phyloP scores from a whole-genome alignment of 2,329 filamentous ascomycete species.

The Fusarium sp. region DNA sequence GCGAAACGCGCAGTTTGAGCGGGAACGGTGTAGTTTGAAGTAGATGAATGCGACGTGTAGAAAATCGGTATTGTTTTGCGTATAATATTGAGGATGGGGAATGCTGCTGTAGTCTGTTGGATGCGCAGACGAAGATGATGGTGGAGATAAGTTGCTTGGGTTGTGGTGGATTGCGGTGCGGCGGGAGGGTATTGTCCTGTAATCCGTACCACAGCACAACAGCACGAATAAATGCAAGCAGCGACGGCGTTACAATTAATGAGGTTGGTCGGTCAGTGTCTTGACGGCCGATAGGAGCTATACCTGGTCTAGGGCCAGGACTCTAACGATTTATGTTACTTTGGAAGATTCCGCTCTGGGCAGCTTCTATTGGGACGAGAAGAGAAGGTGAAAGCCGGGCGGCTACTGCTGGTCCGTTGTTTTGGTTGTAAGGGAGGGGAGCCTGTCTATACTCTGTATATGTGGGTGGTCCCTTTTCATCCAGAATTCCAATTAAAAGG shows the following conservation, averaged over 20 bases:
- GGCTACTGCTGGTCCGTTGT: neutral
- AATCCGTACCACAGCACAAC: conserved; percentile 4
- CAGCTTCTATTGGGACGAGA: neutral
- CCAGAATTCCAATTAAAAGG: conserved; percentile 35
- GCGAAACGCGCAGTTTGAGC: conserved; percentile 33
- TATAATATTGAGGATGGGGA: neutral
- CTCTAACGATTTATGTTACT: conserved; percentile 6
- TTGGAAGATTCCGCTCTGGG: conserved; percentile 10
- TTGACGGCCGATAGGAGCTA: conserved; percentile 10
- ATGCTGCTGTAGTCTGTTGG: neutral
- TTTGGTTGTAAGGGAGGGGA: neutral
- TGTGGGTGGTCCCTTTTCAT: conserved; percentile 28
- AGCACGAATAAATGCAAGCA: neutral
- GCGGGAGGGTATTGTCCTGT: conserved; percentile 24
- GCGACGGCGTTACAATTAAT: conserved; percentile 30
- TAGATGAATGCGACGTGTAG: conserved; percentile 33
- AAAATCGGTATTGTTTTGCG: conserved; percentile 17
- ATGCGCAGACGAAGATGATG: conserved; percentile 26
- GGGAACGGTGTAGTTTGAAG: conserved; percentile 24
- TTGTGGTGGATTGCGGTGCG: conserved; percentile 25
- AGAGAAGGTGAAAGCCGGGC: conserved; percentile 13
- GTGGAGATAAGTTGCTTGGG: conserved; percentile 31
- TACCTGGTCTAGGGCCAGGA: neutral
- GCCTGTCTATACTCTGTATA: neutral
- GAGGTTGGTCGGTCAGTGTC: conserved; percentile 17